These are phyloP conservation scores for Penicillium freii DNA, from an alignment of 2,329 filamentous ascomycete genomes.

Conservation along the genomic window DNA sequence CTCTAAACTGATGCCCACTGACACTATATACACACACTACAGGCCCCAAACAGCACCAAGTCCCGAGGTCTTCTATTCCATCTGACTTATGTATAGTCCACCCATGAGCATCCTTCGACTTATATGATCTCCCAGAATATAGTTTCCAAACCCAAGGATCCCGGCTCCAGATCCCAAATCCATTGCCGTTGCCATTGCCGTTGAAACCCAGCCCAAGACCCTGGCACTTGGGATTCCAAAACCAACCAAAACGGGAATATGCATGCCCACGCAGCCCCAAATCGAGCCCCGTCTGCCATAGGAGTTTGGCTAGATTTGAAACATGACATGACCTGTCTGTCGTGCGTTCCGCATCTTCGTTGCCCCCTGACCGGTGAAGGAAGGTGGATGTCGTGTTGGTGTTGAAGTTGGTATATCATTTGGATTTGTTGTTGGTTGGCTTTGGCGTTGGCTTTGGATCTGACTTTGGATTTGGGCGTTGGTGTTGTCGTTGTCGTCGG, in stretches of 20 bases:
- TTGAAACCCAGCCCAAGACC: background rate
- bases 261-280: background rate
- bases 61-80: background rate
- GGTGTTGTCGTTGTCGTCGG: background rate
- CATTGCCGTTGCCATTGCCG: background rate
- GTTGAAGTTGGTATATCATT: background rate
- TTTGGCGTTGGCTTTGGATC: background rate
- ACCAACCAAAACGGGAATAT: background rate
- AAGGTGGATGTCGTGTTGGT: background rate
- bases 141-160: background rate
- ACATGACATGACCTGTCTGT: background rate
- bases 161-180: background rate
- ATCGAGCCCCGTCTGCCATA: background rate
- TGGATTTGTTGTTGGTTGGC: background rate
- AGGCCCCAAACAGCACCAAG: no score
- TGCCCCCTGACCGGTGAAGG: background rate
- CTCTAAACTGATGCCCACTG: no score
- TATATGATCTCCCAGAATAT: background rate
- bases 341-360: background rate
- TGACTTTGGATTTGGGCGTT: no score
- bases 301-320: background rate
- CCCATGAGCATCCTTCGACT: background rate
- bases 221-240: constrained; percentile 1
- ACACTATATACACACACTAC: no score
- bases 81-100: background rate